Conservation (phyloP, 1,284 basidiomycete genomes). For the Puccinia triticina region DNA sequence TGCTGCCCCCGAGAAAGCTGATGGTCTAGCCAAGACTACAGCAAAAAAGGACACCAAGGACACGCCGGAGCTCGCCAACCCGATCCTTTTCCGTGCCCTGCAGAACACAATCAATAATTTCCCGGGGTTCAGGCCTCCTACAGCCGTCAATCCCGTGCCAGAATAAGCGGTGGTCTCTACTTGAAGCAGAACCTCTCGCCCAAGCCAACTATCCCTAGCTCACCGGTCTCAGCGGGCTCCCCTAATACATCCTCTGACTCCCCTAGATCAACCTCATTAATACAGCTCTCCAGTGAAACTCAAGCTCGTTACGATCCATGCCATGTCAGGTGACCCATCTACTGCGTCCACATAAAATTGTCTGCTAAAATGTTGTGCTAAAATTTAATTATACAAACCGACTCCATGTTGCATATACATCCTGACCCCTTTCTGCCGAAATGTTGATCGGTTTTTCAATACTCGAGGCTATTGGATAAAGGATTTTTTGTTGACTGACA, state of each 20-base stretch:
- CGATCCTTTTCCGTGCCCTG: slow-evolving; percentile 55
- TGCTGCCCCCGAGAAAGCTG: not conserved
- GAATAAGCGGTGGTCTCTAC: not conserved
- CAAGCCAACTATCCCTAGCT: not conserved
- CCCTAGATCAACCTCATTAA: not conserved
- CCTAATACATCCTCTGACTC: not conserved
- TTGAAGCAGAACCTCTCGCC: not conserved
- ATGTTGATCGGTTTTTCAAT: too few species aligned
- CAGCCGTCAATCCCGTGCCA: not conserved
- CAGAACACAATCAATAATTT: slow-evolving; percentile 43
- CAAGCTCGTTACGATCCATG: not conserved
- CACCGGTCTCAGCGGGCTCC: not conserved
- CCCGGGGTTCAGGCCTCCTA: slow-evolving; percentile 11
- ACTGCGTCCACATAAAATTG: too few species aligned
- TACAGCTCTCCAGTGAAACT: not conserved
- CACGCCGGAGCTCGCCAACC: slow-evolving; percentile 53
- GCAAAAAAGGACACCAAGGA: slow-evolving; percentile 15
- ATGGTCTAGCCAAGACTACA: not conserved
- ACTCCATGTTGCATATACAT: too few species aligned
- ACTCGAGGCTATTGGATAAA: too few species aligned
- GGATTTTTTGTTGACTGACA: too few species aligned
- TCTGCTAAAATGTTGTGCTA: too few species aligned
- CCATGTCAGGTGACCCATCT: too few species aligned
- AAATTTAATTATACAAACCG: too few species aligned
- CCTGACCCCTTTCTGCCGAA: too few species aligned